A percentile compares a stretch with the other conserved stretches of the same genome.
Conservation (phyloP, 441 rosid species). For the Bruguiera hainesii region DNA sequence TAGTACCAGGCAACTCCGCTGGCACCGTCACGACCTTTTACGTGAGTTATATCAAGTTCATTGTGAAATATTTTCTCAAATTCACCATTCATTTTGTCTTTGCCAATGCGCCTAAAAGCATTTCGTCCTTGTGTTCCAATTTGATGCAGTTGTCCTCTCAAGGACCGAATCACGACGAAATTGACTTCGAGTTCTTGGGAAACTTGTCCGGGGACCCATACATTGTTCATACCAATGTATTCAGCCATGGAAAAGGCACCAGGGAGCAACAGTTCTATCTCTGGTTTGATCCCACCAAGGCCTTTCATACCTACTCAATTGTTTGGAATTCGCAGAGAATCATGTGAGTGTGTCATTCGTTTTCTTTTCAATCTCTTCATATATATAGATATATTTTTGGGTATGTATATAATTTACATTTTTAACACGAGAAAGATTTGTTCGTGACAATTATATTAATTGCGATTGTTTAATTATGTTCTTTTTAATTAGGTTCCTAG, state of each 20-base stretch:
- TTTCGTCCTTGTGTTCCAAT: neutral
- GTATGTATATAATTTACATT: too few relatives aligned
- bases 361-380: neutral
- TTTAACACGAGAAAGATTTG: too few relatives aligned
- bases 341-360: constrained; percentile 20
- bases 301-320: constrained; percentile 53
- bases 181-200: constrained; percentile 56
- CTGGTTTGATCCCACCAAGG: constrained; percentile 62
- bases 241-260: constrained; percentile 47
- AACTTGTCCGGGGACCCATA: constrained; percentile 56
- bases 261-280: constrained; percentile 61
- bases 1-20: constrained; percentile 20
- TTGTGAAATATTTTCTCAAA: neutral
- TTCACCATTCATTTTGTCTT: neutral
- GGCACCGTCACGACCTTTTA: constrained; percentile 22
- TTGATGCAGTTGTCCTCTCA: constrained; percentile 26
- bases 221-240: constrained; percentile 53
- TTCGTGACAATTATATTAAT: too few relatives aligned
- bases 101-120: neutral
- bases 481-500: neutral
- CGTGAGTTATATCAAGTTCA: neutral
- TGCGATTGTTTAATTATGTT: neutral
- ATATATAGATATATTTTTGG: neutral
- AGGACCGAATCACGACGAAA: constrained; percentile 49
- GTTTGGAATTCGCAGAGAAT: constrained; percentile 54